Base-by-base conservation (phyloP, 768 basidiomycete species). In the Lactarius pseudohatsudake region DNA sequence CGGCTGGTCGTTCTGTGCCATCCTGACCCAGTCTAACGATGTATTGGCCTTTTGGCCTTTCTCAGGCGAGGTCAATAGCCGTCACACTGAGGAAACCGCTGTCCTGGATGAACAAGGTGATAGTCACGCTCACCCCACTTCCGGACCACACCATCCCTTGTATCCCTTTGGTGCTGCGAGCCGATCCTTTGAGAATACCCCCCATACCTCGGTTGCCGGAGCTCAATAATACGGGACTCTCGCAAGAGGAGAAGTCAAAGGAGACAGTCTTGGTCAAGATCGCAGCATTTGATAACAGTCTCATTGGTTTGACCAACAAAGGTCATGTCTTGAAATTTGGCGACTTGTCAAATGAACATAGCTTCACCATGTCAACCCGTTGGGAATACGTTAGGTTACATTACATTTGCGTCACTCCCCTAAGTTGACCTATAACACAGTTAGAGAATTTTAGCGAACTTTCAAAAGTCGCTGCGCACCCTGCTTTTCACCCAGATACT, bases 1-100 rank as follows among this genome's bases (percentile, higher is more conserved):
- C 70, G 93, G 94, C 53, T 95, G 94, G 94, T 67, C 72, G 16
- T 91, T 90, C 75, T 88, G 89, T n/a, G 83, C 86, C 13, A 79
- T 88, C 36, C 85, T 96, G 71, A 90, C 88, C 10, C 79, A 81
- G 66, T 80, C 82, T n/a, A 91, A 92, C 2, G 84, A 86, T 57
- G 86, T 90, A 54, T 85, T 86, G 68, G 85, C 89, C 4, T 92
- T 87, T 85, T 93, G 88, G 86, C 91, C 89, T 3, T 79, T 81
- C 64, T 73, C 75, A 6, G 85, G 82, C 3, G 69, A 71, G 8
- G 79, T 89, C 72, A 69, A 72, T 20, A 69, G 76, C 11, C 67
- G 65, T 3, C 75, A 86, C 60, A 69, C 74, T 40, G 72, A 72
- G 28, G 80, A 80, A 65, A 79, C 83, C 68, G 72, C 66, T 6